A percentile compares a stretch with the other conserved stretches of the same genome.
Evolutionary conservation across 2,329 filamentous ascomycete genomes (phyloP).

Genomic region (Chrysoporthe austroafricana): DNA sequence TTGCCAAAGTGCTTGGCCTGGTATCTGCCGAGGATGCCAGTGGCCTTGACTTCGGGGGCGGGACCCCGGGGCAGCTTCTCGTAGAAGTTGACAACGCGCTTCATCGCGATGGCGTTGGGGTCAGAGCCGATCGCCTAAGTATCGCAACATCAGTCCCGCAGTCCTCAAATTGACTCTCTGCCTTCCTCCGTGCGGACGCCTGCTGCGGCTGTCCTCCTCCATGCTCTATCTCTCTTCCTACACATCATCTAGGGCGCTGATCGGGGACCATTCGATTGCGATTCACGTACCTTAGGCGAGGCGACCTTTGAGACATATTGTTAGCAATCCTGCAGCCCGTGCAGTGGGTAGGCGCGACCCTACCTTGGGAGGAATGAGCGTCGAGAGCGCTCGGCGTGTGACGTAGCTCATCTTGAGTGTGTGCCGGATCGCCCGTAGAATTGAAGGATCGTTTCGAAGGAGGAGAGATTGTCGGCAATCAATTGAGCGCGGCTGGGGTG

Average conservation of each 20-base stretch:
- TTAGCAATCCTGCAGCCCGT: slow-evolving; percentile 42
- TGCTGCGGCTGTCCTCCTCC: not conserved
- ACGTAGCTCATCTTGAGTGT: slow-evolving; percentile 85
- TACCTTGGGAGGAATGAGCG: slow-evolving; percentile 99
- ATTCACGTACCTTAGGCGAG: slow-evolving; percentile 75
- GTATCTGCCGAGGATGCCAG: slow-evolving; percentile 86
- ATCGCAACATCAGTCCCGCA: slow-evolving; percentile 12
- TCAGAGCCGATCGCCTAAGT: slow-evolving; percentile 89
- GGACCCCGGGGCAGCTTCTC: slow-evolving; percentile 94
- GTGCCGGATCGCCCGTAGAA: slow-evolving; percentile 27
- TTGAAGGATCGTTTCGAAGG: not conserved
- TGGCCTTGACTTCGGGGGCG: slow-evolving; percentile 80
- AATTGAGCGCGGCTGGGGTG: slow-evolving; percentile 40
- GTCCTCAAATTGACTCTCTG: not conserved
- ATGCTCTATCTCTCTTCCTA: not conserved
- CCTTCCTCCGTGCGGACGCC: not conserved
- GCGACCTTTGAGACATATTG: slow-evolving; percentile 63
- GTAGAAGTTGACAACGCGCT: slow-evolving; percentile 98
- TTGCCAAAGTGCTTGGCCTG: slow-evolving; percentile 93
- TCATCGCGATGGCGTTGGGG: slow-evolving; percentile 96
- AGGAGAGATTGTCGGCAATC: slow-evolving; percentile 34
- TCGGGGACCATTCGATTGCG: slow-evolving; percentile 15
- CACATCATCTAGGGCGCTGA: not conserved
- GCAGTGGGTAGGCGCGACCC: slow-evolving; percentile 32
- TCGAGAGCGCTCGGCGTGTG: slow-evolving; percentile 88